A percentile compares a stretch with the other conserved stretches of the same genome.
phyloP scores from a whole-genome alignment of 768 basidiomycete species.

The Cystofilobasidium capitatum region DNA sequence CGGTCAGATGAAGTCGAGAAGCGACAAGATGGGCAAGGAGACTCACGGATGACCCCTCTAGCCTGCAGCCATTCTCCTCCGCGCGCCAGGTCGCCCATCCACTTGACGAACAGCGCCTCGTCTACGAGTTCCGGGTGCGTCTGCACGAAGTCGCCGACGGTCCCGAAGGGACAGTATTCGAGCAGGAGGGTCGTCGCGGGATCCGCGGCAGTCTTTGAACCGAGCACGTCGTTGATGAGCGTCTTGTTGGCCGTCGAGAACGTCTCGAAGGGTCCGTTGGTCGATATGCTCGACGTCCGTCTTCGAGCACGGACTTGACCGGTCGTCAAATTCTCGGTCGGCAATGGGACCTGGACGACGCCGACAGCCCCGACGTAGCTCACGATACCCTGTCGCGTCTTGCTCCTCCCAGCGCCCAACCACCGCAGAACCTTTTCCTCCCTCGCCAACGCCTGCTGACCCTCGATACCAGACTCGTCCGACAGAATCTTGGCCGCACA shows the following conservation, averaged over 20 bases:
- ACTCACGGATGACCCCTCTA: constrained; percentile 41
- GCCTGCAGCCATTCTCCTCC: constrained; percentile 40
- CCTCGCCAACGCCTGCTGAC: background rate
- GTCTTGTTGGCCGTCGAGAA: background rate
- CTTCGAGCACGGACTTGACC: background rate
- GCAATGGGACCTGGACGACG: background rate
- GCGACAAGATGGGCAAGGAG: background rate
- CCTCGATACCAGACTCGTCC: background rate
- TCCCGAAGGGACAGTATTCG: constrained; percentile 35
- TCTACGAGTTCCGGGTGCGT: constrained; percentile 33
- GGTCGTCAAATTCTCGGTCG: background rate
- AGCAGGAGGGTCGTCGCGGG: constrained; percentile 32
- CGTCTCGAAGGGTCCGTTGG: background rate
- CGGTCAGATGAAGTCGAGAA: background rate
- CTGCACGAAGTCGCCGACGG: constrained; percentile 35
- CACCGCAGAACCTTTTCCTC: constrained; percentile 5
- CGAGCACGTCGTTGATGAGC: background rate
- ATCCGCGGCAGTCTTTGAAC: background rate
- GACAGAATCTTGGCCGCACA: constrained; percentile 3
- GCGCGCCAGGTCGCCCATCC: constrained; percentile 37
- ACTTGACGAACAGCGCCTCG: constrained; percentile 33
- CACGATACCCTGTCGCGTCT: background rate
- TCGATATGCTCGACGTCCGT: constrained; percentile 1
- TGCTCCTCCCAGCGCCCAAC: background rate
- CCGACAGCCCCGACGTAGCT: background rate